A percentile compares a stretch with the other conserved stretches of the same genome.
These are phyloP conservation scores for Alternaria sp. DNA, from an alignment of 2,329 filamentous ascomycete genomes.

Conservation along the genomic window DNA sequence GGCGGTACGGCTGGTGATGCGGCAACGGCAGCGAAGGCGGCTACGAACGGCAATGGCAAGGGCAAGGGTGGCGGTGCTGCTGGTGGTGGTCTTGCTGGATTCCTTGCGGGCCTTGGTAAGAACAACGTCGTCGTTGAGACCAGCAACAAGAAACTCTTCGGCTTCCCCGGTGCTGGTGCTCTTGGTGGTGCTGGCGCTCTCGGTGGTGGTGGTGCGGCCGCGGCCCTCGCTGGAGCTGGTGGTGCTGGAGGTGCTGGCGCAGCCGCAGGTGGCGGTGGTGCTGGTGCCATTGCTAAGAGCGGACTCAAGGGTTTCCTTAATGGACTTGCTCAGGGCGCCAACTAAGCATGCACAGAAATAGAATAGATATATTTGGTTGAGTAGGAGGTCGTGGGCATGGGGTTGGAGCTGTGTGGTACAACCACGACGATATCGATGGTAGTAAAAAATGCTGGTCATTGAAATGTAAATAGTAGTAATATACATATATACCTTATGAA, in stretches of 20 bases:
- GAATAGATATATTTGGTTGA: neutral
- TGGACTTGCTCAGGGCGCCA: neutral
- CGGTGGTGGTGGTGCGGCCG: neutral
- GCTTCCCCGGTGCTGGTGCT: neutral
- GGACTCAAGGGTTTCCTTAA: neutral
- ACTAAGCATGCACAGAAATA: neutral
- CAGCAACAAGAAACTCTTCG: neutral
- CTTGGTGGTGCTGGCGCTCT: neutral
- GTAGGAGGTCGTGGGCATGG: neutral
- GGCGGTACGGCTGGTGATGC: slow-evolving; percentile 15
- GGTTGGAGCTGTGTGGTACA: neutral
- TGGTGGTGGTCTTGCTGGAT: slow-evolving; percentile 1
- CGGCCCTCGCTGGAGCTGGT: neutral
- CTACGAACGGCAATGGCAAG: neutral
- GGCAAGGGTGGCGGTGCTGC: neutral
- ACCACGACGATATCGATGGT: neutral
- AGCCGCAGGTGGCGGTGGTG: neutral
- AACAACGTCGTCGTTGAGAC: neutral
- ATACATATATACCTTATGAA: neutral
- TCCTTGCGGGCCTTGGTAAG: neutral
- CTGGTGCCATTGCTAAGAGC: neutral
- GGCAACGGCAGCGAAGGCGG: neutral
- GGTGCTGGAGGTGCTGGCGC: neutral
- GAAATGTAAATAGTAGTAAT: slow-evolving; percentile 1
- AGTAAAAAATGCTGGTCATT: neutral